phyloP scores from a whole-genome alignment of 768 basidiomycete species.

The Agrocybe pediades region DNA sequence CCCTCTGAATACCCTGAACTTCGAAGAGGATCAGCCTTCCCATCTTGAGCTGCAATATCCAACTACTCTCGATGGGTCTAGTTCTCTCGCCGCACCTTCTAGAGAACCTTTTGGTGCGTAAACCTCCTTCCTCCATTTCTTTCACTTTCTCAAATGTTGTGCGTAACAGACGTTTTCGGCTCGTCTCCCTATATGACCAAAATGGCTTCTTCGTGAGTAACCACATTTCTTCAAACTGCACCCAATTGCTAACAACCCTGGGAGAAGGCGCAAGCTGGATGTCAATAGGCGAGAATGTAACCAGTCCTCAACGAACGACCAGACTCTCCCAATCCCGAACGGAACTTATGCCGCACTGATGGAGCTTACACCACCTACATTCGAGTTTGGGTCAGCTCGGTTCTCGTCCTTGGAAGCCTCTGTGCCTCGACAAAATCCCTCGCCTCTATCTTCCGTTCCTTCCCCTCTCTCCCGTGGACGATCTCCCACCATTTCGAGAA shows the following conservation, averaged over 20 bases:
- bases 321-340: background rate
- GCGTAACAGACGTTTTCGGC: background rate
- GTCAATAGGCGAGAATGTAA: background rate
- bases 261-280: background rate
- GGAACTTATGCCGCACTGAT: conserved; percentile 9
- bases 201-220: background rate
- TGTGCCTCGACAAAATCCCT: background rate
- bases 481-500: conserved; percentile 6
- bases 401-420: conserved; percentile 1
- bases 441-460: conserved; percentile 1
- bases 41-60: background rate
- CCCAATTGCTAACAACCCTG: background rate
- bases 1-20: conserved; percentile 15
- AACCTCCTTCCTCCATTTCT: background rate
- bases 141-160: background rate
- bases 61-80: background rate
- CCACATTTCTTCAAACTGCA: background rate
- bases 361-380: conserved; percentile 3
- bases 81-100: background rate
- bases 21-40: conserved; percentile 3
- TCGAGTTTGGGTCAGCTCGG: background rate
- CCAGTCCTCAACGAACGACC: background rate
- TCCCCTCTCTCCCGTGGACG: conserved; percentile 7
- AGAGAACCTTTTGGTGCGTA: background rate
- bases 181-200: background rate